A percentile compares a stretch with the other conserved stretches of the same genome.
phyloP scores from a whole-genome alignment of 768 basidiomycete genomes.

The Rhodotorula babjevae region DNA sequence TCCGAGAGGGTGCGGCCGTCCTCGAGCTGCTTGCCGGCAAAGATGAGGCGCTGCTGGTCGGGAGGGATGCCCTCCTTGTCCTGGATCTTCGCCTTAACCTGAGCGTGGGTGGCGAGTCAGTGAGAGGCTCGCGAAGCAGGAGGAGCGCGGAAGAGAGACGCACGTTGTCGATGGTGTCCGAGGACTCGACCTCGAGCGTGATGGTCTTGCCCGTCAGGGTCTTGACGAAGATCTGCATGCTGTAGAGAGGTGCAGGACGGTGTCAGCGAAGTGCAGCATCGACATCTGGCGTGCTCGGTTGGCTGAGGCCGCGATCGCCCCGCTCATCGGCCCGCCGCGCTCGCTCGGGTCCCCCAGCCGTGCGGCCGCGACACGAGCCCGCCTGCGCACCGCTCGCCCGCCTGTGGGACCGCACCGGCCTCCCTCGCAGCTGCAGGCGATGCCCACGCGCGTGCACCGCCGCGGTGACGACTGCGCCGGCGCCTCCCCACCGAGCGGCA shows the following conservation, averaged over 20 bases:
- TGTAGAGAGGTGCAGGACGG: constrained; percentile 73
- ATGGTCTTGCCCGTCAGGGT: constrained; percentile 50
- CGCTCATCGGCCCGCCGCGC: too few relatives aligned
- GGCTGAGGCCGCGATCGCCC: constrained; percentile 57
- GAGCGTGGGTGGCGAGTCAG: too few relatives aligned
- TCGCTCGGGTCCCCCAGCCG: too few relatives aligned
- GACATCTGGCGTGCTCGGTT: constrained; percentile 65
- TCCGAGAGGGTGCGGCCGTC: constrained; percentile 84
- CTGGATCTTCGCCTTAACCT: constrained; percentile 84
- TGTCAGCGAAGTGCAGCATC: constrained; percentile 88
- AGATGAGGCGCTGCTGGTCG: constrained; percentile 83
- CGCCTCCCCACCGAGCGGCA: too few relatives aligned
- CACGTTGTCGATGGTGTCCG: constrained; percentile 77
- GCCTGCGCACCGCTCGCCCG: too few relatives aligned
- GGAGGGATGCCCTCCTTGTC: constrained; percentile 92
- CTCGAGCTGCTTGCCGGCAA: constrained; percentile 85
- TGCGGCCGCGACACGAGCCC: too few relatives aligned
- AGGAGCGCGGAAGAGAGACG: too few relatives aligned
- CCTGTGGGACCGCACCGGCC: too few relatives aligned
- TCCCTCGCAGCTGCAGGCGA: too few relatives aligned
- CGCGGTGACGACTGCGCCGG: too few relatives aligned
- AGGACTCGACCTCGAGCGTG: constrained; percentile 83
- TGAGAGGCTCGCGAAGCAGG: too few relatives aligned
- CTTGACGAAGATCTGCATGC: constrained; percentile 85
- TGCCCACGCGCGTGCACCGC: too few relatives aligned